A percentile compares a stretch with the other conserved stretches of the same genome.
These are phyloP conservation scores for Auriscalpium microsporum DNA, from an alignment of 768 basidiomycete genomes.

Conservation along the genomic window DNA sequence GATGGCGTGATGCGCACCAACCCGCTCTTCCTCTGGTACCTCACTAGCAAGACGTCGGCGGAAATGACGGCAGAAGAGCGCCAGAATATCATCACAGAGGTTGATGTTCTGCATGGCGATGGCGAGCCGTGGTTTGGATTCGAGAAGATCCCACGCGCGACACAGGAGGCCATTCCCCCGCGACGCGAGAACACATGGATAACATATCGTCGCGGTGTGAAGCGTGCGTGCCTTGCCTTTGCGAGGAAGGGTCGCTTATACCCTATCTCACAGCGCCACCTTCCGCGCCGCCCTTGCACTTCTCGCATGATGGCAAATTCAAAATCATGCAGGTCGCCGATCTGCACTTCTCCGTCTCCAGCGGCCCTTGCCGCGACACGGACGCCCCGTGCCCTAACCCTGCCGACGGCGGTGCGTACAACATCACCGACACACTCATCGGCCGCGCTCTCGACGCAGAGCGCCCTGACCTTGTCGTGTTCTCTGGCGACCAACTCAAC, in stretches of 20 bases:
- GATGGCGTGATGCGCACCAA: conserved; percentile 50
- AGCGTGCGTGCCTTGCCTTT: conserved; percentile 37
- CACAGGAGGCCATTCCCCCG: conserved; percentile 29
- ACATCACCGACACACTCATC: conserved; percentile 68
- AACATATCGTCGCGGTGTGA: conserved; percentile 65
- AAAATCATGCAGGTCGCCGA: conserved; percentile 90
- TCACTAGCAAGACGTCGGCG: conserved; percentile 50
- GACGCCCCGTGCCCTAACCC: conserved; percentile 26
- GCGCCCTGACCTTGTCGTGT: conserved; percentile 86
- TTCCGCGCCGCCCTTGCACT: conserved; percentile 70
- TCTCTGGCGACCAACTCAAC: conserved; percentile 90
- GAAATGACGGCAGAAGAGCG: conserved; percentile 53
- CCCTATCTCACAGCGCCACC: conserved; percentile 43
- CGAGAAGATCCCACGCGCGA: conserved; percentile 58
- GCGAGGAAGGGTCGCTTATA: too few relatives aligned
- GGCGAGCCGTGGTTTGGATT: conserved; percentile 84
- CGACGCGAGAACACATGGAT: conserved; percentile 49
- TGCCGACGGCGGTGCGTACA: conserved; percentile 56
- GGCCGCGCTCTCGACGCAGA: conserved; percentile 64
- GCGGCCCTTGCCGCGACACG: conserved; percentile 73
- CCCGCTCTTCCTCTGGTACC: conserved; percentile 75
- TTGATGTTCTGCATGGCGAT: conserved; percentile 87
- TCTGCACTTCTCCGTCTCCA: conserved; percentile 81
- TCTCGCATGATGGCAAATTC: conserved; percentile 76
- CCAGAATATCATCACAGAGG: conserved; percentile 69